Evolutionary conservation across 2,329 filamentous ascomycete species (phyloP), one percentile per base, ranked within the genome.

Genomic region (Epichloe sibirici): DNA sequence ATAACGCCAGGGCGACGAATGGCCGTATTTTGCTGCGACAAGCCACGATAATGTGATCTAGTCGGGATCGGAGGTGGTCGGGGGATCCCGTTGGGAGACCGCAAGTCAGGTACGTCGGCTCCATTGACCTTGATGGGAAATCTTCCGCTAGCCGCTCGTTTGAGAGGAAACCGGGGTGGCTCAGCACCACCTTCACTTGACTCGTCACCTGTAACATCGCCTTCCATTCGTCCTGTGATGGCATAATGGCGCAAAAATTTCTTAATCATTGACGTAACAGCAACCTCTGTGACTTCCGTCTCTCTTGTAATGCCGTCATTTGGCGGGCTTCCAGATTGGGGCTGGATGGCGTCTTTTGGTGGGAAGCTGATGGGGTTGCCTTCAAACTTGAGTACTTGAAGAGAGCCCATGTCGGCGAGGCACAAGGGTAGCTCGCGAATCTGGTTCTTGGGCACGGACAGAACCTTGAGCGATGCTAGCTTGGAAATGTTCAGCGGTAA

Each of bases 361-460:
- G 90, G 90, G 60, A 91, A 91, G 54, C 77, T 79, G 54, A 96
- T 79, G 8, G 88, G 88, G 60, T 96, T 96, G 45, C 89, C 89
- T 53, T 91, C 86, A 38, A 96, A 81, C 67, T 95, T 95, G 53
- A 97, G 75, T 58, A 94, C 86, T 64, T 91, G 88, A 54, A 97
- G 72, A 52, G 89, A 93, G 53, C 79, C 83, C 86, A 96, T 95
- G 57, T 95, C 90, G 51, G 88, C 89, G 23, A 97, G 71, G 58
- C 88, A 90, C 6, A 87, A 71, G 1, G 91, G 91, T 17, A 97
- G 73, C 59, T 90, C 85, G 57, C 88, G 83, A 60, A 97, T 88
- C 55, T 85, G 81, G 66, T 96, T 96, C 64, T 87, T 88, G 59
- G 88, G 86, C 38, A 96, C 79, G 2, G 90, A 90, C 51, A 97